Percentiles rank a stretch among this genome's conserved stretches.
Conservation (phyloP, 2,329 filamentous ascomycete genomes). For the Epicoccum sorghinum region DNA sequence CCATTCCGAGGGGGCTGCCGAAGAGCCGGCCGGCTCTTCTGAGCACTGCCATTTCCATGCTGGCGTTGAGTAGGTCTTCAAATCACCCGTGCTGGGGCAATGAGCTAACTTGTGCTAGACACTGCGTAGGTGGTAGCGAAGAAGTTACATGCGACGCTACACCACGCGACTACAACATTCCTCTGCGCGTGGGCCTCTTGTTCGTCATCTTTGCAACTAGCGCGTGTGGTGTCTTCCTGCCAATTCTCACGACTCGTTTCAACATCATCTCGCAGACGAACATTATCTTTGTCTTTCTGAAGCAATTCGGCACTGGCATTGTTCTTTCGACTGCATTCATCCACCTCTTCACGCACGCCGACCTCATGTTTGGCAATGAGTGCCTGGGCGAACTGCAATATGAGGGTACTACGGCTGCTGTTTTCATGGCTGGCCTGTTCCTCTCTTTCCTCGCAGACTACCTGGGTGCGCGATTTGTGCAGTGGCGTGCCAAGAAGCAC, state of each 20-base stretch:
- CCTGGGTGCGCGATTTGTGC: conserved; percentile 64
- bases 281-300: conserved; percentile 66
- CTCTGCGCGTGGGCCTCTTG: conserved; percentile 71
- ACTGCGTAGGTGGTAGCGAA: conserved; percentile 63
- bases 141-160: conserved; percentile 54
- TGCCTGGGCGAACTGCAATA: conserved; percentile 71
- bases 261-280: conserved; percentile 58
- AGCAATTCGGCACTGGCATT: conserved; percentile 75
- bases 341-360: conserved; percentile 74
- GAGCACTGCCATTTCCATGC: conserved; percentile 72
- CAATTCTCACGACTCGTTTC: conserved; percentile 67
- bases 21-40: conserved; percentile 25
- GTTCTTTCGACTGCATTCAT: conserved; percentile 75
- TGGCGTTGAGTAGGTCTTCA: conserved; percentile 68
- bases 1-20: conserved; percentile 21
- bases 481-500: conserved; percentile 39
- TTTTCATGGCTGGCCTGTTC: conserved; percentile 77
- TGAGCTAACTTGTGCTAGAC: conserved; percentile 48
- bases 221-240: conserved; percentile 70
- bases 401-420: conserved; percentile 71
- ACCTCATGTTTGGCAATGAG: conserved; percentile 73
- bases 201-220: conserved; percentile 75
- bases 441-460: conserved; percentile 76
- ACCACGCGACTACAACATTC: conserved; percentile 68
- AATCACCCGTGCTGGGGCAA: background rate